A percentile compares a stretch with the other conserved stretches of the same genome.
phyloP scores from a whole-genome alignment of 2,329 filamentous ascomycete genomes.

The Escovopsis weberi region DNA sequence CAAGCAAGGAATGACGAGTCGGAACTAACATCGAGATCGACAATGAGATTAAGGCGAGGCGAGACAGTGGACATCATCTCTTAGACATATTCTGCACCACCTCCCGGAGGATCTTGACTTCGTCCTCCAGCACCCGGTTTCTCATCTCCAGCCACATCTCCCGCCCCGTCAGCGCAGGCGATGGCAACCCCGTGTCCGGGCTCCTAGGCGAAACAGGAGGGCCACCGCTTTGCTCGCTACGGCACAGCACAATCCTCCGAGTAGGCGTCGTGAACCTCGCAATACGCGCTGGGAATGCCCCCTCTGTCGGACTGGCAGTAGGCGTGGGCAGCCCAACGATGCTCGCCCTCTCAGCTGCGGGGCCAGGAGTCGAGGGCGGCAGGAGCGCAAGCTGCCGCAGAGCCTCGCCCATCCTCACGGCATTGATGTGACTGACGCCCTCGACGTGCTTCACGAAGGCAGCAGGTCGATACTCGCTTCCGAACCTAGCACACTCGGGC shows the following conservation, averaged over 20 bases:
- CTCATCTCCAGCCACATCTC: neutral
- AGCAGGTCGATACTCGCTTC: neutral
- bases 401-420: neutral
- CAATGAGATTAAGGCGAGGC: no score
- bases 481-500: neutral
- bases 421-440: neutral
- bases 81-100: neutral
- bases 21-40: no score
- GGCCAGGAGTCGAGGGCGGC: neutral
- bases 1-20: no score
- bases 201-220: no score
- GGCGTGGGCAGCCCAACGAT: no score
- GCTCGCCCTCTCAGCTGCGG: neutral
- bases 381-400: neutral
- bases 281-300: neutral
- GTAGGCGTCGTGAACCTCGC: no score
- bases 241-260: no score
- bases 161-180: neutral
- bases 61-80: neutral
- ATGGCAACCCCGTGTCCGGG: no score
- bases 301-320: neutral
- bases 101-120: neutral
- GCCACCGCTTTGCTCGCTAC: no score
- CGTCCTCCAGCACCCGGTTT: conserved; percentile 2
- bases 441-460: neutral